Evolutionary conservation across 2,329 filamentous ascomycete species (phyloP).

Genomic region (Neonectria sp.): DNA sequence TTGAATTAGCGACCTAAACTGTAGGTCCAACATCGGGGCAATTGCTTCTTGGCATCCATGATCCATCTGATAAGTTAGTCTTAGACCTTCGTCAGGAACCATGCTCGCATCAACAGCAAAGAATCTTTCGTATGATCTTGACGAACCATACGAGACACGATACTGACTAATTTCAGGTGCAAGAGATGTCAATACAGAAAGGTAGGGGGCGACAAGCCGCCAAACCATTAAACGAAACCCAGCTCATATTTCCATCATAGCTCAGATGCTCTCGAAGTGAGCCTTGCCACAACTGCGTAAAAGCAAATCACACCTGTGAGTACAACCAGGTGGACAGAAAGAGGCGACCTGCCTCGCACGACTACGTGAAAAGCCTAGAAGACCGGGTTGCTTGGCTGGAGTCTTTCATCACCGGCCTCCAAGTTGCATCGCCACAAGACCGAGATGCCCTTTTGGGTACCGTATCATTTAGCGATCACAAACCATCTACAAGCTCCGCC

Average conservation of each 20-base stretch:
- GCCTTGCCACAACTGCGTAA: too few species aligned
- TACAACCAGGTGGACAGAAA: slow-evolving; percentile 13
- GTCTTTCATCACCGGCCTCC: slow-evolving; percentile 25
- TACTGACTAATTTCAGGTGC: background rate
- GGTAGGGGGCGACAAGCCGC: background rate
- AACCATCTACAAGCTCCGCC: background rate
- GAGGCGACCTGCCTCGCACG: too few species aligned
- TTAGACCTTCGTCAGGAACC: too few species aligned
- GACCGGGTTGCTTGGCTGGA: slow-evolving; percentile 40
- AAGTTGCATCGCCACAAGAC: slow-evolving; percentile 25
- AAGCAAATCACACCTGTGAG: slow-evolving; percentile 11
- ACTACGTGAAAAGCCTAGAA: too few species aligned
- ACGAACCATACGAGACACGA: too few species aligned
- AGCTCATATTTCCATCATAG: background rate
- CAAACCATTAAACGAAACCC: background rate
- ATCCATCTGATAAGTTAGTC: too few species aligned
- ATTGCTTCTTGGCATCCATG: background rate
- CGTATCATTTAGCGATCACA: slow-evolving; percentile 11
- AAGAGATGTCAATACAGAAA: slow-evolving; percentile 33
- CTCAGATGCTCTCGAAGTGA: background rate
- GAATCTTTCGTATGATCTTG: too few species aligned
- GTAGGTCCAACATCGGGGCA: background rate
- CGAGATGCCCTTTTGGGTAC: slow-evolving; percentile 21
- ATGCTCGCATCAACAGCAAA: background rate
- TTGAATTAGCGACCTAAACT: background rate